Evolutionary conservation across 208 protist genomes (phyloP).

Genomic region (Angomonas deanei): DNA sequence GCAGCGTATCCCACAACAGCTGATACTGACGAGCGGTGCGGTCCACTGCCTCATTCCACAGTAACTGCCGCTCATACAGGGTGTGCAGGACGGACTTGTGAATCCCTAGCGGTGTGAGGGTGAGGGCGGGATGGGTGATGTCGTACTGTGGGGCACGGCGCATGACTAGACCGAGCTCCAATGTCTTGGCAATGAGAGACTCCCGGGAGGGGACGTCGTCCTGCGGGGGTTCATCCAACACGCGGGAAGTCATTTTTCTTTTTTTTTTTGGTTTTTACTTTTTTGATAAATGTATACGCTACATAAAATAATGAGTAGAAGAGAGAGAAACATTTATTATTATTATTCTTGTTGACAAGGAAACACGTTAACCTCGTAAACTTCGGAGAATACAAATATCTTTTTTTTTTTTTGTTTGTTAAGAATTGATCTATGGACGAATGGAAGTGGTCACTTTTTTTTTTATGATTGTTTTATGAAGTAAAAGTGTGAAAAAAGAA

Average conservation of each 20-base stretch:
- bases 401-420: neutral
- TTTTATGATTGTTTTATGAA: neutral
- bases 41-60: slow-evolving; percentile 85
- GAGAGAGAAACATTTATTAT: slow-evolving; percentile 3
- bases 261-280: neutral
- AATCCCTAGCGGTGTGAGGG: slow-evolving; percentile 55
- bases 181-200: slow-evolving; percentile 65
- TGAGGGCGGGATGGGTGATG: slow-evolving; percentile 51
- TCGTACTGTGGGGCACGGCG: slow-evolving; percentile 22
- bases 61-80: slow-evolving; percentile 37
- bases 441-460: too few relatives aligned
- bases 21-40: slow-evolving; percentile 58
- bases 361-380: too few relatives aligned
- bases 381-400: too few relatives aligned
- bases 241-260: neutral
- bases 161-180: slow-evolving; percentile 75
- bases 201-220: slow-evolving; percentile 41
- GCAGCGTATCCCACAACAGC: slow-evolving; percentile 52
- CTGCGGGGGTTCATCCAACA: neutral
- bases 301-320: neutral
- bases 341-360: neutral
- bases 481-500: neutral
- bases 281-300: neutral
- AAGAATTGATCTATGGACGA: too few relatives aligned
- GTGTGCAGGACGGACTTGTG: slow-evolving; percentile 20